Evolutionary conservation across 179 eudicot genomes (phyloP), one percentile per base, ranked within the genome.

Genomic region (Drosera spatulata): DNA sequence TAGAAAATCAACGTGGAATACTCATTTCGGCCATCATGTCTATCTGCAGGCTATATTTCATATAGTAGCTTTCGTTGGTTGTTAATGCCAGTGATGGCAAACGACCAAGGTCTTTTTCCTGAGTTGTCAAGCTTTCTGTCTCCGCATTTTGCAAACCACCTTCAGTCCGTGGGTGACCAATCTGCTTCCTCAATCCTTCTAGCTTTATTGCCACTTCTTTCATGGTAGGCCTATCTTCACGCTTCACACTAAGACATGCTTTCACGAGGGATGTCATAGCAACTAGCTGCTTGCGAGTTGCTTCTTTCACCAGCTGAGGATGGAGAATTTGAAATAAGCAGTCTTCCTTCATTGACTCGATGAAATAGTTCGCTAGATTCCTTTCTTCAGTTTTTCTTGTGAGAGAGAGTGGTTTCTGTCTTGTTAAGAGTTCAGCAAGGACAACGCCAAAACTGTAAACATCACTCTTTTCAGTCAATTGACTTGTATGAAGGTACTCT

Each of bases 371-470:
- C 41, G 61, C 68, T 48, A 65, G 33, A 14, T 58, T 56, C 6
- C 33, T 47, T 11, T 56, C 22, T 7, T 11, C 41, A 10, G 48
- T 37, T 48, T 41, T 4, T 57, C 46, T 54, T 5, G 48, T 53
- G 41, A 63, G 55, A 3, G 14, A 49, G 40, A 65, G 13, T 8
- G 68, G 61, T 40, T 56, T 56, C 41, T 56, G 33, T 5, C 61
- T 41, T 3, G 61, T 56, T 41, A 56, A 15, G 10, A 57, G 61
- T 33, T 57, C 67, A 2, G 39, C 46, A 0, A 65, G 42, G 7
- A 65, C 68, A 39, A 65, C 56, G 12, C 68, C 62, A 14, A 65
- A 65, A 38, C 68, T 65, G 41, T 65, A 65, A 45, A 63, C 67
- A 55, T 63, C 67, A 15, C 67, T 63, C 12, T 54, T 63, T 3